Evolutionary conservation across 164 flowering plant genomes (phyloP).

Genomic region (Aristolochia contorta): DNA sequence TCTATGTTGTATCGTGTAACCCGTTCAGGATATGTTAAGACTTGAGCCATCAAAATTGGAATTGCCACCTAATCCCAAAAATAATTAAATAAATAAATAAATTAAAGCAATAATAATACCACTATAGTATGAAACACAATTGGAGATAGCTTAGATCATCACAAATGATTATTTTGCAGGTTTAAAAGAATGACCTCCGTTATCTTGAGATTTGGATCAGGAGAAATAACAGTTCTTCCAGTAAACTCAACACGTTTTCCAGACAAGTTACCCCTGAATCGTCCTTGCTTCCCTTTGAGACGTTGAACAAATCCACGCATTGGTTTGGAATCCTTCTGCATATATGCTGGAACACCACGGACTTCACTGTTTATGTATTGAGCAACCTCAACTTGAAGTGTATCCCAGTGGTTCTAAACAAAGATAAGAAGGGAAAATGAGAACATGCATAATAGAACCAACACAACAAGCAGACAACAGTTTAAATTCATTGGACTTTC

Average conservation of each 20-base stretch:
- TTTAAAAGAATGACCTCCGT: conserved; percentile 48
- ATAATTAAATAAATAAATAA: no score
- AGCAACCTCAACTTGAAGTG: conserved; percentile 73
- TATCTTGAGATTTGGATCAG: conserved; percentile 96
- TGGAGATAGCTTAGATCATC: not conserved
- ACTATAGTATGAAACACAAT: not conserved
- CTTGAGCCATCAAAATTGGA: conserved; percentile 75
- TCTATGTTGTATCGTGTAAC: conserved; percentile 79
- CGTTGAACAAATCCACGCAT: conserved; percentile 83
- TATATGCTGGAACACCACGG: conserved; percentile 37
- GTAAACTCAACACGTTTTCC: conserved; percentile 97
- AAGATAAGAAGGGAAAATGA: conserved; percentile 4
- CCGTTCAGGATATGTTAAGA: conserved; percentile 83
- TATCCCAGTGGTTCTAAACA: conserved; percentile 55
- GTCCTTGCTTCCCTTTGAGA: conserved; percentile 91
- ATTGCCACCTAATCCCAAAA: conserved; percentile 54
- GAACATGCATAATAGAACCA: not conserved
- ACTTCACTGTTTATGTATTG: conserved; percentile 78
- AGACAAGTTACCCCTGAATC: conserved; percentile 82
- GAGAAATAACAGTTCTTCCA: conserved; percentile 96
- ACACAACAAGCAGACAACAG: no score
- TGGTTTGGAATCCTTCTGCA: conserved; percentile 27
- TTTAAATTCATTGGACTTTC: no score
- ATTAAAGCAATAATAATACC: conserved; percentile 14
- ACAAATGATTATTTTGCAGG: not conserved